A percentile compares a stretch with the other conserved stretches of the same genome.
Conservation (phyloP, 148 eudicot genomes). For the Rhododendron molle region DNA sequence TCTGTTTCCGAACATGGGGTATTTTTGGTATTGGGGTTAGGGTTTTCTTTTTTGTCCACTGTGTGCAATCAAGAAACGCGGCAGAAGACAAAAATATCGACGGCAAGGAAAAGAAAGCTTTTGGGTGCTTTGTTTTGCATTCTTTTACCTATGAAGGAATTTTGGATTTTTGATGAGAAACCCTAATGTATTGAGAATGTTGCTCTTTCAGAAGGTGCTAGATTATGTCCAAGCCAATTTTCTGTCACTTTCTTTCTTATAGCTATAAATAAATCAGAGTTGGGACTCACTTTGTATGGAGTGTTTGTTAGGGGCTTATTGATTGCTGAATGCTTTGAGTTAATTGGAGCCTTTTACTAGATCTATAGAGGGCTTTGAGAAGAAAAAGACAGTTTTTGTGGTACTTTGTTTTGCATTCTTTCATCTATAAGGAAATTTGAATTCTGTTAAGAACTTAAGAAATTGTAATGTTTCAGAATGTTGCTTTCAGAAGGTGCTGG, state of each 20-base stretch:
- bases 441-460: not conserved
- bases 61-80: not conserved
- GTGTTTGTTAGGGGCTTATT: not conserved
- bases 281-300: not conserved
- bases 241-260: not conserved
- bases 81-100: not conserved
- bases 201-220: not conserved
- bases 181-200: not conserved
- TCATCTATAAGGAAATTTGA: not conserved
- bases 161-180: not conserved
- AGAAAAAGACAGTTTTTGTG: too few species aligned
- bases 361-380: constrained; percentile 32
- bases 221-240: not conserved
- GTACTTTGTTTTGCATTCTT: not conserved
- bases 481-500: not conserved
- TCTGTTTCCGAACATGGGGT: not conserved
- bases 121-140: not conserved
- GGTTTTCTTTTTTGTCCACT: not conserved
- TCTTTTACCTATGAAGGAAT: not conserved
- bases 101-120: not conserved
- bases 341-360: constrained; percentile 18
- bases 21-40: not conserved
- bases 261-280: not conserved
- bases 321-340: not conserved
- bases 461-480: not conserved